Base-by-base conservation (phyloP, 2,329 filamentous ascomycete species). In the Metarhizium rileyi region DNA sequence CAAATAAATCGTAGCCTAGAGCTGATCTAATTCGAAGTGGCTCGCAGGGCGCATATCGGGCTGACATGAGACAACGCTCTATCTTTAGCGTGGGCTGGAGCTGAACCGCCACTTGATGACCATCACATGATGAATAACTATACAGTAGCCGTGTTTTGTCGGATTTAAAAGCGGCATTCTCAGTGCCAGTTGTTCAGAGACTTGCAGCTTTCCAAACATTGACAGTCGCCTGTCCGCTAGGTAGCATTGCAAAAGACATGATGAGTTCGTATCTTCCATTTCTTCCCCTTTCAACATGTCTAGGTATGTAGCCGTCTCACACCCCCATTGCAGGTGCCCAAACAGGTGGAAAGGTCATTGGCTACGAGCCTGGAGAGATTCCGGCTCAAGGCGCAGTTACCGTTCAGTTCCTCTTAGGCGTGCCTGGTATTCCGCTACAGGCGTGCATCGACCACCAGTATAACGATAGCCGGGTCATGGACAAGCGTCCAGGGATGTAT, bases 401-500 rank as follows among this genome's bases (percentile, higher is more conserved):
- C 1, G 28, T 35, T 8, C 40, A 48, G 25, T 33, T 51, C 28
- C 14, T 40, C 18, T 8, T 38, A 2, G 44, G 44, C 9, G 49
- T 27, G 8, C 28, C 33, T 16, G 46, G 42, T 16, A 46, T 53
- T 22, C 46, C 51, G 3, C 42, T 53, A 1, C 49, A 53, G 44
- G 41, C 26, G n/a, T 48, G 48, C 26, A 51, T 53, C n/a, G 51
- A 53, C 26, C 14, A 9, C 9, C 51, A 51, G 43, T 53, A 53
- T 30, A 20, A 42, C 18, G 51, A 53, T 30, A 53, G 51, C 27
- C 25, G 48, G 20, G 44, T 42, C 28, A 55, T 55, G 53, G 47
- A 44, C 43, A 38, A 46, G 22, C 45, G 53, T 10, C 51, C 51
- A 8, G 53, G 53, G 33, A 55, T 55, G 51, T 46, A 50, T 28